These are phyloP conservation scores for Colletotrichum tabaci DNA, from an alignment of 2,329 filamentous ascomycete species.

Conservation along the genomic window DNA sequence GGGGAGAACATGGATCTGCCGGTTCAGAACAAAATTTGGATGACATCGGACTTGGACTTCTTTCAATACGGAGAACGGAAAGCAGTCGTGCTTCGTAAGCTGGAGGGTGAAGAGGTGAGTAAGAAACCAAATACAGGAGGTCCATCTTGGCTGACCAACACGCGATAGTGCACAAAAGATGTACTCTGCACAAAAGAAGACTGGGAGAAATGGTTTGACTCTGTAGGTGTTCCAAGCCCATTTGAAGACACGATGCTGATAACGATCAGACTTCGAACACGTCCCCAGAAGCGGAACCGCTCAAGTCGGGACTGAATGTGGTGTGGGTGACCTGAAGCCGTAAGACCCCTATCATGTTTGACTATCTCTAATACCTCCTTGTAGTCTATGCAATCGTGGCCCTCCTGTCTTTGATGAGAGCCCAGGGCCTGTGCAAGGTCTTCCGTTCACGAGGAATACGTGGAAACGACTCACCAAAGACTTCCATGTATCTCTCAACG, in stretches of 20 bases:
- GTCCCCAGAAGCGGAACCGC: not conserved
- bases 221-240: not conserved
- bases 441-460: not conserved
- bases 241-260: not conserved
- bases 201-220: conserved; percentile 24
- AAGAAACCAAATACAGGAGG: no score
- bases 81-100: not conserved
- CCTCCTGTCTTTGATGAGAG: not conserved
- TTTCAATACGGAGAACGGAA: conserved; percentile 7
- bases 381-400: conserved; percentile 17
- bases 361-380: not conserved
- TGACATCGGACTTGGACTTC: not conserved
- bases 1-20: not conserved
- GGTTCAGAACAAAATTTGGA: not conserved
- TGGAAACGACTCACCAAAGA: conserved; percentile 16
- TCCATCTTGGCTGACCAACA: not conserved
- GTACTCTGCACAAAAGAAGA: conserved; percentile 6
- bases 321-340: not conserved
- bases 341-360: no score
- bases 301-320: not conserved
- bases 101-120: not conserved
- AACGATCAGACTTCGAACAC: not conserved
- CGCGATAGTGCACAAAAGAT: not conserved
- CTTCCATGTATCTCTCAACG: not conserved
- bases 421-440: not conserved